Evolutionary conservation across 2,329 filamentous ascomycete genomes (phyloP).

Genomic region (Aplosporella prunicola): DNA sequence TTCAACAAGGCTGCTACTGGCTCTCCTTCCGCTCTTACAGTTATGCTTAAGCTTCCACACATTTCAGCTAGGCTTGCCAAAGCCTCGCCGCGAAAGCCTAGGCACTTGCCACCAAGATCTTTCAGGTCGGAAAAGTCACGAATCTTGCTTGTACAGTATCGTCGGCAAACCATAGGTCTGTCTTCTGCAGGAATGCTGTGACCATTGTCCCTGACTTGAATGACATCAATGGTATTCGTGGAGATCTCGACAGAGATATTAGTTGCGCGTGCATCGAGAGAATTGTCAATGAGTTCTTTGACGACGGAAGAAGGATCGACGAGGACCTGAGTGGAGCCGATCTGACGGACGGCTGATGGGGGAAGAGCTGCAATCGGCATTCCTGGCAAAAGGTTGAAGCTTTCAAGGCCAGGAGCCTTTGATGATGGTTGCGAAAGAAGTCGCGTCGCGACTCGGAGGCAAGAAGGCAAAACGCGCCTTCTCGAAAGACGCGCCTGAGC

Average conservation of each 20-base stretch:
- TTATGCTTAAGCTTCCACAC: constrained; percentile 48
- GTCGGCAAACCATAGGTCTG: constrained; percentile 51
- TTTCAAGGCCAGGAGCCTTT: too few species aligned
- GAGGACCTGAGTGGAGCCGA: constrained; percentile 54
- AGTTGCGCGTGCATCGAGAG: constrained; percentile 61
- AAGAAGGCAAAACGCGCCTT: too few species aligned
- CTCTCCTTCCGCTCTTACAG: constrained; percentile 54
- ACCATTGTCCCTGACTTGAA: constrained; percentile 60
- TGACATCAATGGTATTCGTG: constrained; percentile 55
- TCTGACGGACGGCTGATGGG: constrained; percentile 38
- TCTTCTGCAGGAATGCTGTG: constrained; percentile 59
- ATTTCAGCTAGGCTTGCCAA: constrained; percentile 56
- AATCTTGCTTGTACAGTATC: constrained; percentile 68
- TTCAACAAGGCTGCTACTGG: constrained; percentile 46
- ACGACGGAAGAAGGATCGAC: constrained; percentile 52
- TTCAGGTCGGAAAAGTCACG: constrained; percentile 52
- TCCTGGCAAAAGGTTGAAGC: too few species aligned
- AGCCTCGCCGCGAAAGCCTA: constrained; percentile 72
- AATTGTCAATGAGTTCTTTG: constrained; percentile 72
- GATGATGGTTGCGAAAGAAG: too few species aligned
- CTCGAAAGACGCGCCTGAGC: too few species aligned
- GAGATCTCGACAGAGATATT: constrained; percentile 56
- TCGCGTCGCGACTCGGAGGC: too few species aligned
- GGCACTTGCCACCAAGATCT: constrained; percentile 45
- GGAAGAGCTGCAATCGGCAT: constrained; percentile 36